Conservation (phyloP, 2,329 filamentous ascomycete species). For the Leptosphaerulina australis region DNA sequence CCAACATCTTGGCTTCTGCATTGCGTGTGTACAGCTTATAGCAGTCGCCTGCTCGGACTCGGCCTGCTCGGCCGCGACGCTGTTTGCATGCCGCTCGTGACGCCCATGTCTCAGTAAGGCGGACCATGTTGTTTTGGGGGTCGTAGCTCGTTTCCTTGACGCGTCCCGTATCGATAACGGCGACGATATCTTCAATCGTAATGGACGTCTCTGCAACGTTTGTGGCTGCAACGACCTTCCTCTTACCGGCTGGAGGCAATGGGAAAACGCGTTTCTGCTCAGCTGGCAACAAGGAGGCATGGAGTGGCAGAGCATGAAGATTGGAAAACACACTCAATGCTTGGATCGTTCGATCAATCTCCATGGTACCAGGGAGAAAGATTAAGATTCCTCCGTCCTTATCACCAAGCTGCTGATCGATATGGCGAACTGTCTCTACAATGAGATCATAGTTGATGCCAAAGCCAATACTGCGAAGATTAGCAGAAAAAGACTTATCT, state of each 20-base stretch:
- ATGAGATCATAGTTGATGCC: constrained; percentile 93
- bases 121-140: constrained; percentile 88
- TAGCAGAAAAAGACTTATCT: constrained; percentile 51
- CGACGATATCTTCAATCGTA: constrained; percentile 96
- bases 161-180: constrained; percentile 91
- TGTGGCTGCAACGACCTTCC: constrained; percentile 92
- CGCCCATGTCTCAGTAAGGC: constrained; percentile 93
- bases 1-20: constrained; percentile 82
- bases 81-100: constrained; percentile 94
- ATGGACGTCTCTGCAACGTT: constrained; percentile 99
- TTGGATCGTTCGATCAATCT: constrained; percentile 83
- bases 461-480: constrained; percentile 61
- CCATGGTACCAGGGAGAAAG: constrained; percentile 88
- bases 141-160: constrained; percentile 98
- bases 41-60: constrained; percentile 88
- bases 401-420: constrained; percentile 75
- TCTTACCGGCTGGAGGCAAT: constrained; percentile 74
- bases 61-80: constrained; percentile 86
- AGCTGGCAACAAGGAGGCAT: constrained; percentile 85
- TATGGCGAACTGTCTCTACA: constrained; percentile 76
- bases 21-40: constrained; percentile 94
- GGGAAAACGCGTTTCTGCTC: constrained; percentile 90
- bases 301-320: constrained; percentile 82
- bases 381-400: constrained; percentile 90
- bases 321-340: constrained; percentile 68